Evolutionary conservation across 371 early-diverging fungal species (phyloP).

Genomic region (Fennellomyces sp.): DNA sequence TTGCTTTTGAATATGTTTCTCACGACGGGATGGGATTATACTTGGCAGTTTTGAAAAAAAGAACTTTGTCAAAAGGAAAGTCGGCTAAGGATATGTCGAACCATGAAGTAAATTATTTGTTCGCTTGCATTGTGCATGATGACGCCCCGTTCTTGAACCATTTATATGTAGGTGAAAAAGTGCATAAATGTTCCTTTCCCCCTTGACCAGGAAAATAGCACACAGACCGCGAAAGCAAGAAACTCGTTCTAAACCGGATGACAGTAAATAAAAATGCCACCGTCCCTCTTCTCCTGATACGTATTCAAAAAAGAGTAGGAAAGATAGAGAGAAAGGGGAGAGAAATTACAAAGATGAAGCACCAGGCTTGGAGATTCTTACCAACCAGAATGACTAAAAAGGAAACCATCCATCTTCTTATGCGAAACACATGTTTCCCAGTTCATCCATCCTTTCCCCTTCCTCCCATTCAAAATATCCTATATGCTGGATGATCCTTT

Average conservation of each 20-base stretch:
- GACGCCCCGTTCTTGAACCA: not conserved
- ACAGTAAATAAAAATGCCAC: not conserved
- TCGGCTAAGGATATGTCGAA: no score
- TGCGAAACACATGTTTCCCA: constrained; percentile 10
- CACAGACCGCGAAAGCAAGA: not conserved
- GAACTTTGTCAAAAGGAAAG: no score
- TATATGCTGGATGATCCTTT: not conserved
- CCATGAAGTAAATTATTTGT: no score
- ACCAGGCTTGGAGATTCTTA: not conserved
- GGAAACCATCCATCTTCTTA: not conserved
- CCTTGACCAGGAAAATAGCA: no score
- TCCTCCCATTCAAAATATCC: not conserved
- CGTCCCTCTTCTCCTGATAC: no score
- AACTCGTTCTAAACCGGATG: not conserved
- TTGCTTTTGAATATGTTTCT: no score
- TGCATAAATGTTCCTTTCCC: not conserved
- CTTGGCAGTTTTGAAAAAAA: no score
- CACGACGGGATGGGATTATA: no score
- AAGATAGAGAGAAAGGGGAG: not conserved
- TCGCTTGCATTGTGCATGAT: not conserved
- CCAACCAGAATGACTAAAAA: constrained; percentile 3
- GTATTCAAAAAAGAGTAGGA: not conserved
- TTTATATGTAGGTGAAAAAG: not conserved
- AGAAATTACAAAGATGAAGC: not conserved
- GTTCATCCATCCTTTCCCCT: not conserved